Percentiles rank a stretch among this genome's conserved stretches.
phyloP scores from a whole-genome alignment of 2,329 filamentous ascomycete genomes.

The Epichloe typhina region DNA sequence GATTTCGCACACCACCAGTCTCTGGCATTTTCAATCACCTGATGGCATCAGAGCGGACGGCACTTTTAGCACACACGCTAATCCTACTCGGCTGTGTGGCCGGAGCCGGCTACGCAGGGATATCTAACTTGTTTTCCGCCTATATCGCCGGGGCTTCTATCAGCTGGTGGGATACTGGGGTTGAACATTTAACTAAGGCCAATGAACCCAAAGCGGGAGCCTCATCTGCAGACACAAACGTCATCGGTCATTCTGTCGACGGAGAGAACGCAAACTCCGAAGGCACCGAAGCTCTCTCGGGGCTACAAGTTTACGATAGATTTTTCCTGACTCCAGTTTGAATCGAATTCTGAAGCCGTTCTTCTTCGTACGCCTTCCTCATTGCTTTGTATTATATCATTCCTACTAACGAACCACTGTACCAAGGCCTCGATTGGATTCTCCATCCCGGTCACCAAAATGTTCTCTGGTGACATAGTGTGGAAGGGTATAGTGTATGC shows the following conservation, averaged over 20 bases:
- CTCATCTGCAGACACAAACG: background rate
- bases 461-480: slow-evolving; percentile 50
- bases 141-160: slow-evolving; percentile 47
- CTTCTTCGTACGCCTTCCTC: slow-evolving; percentile 45
- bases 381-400: too few relatives aligned
- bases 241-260: background rate
- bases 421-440: slow-evolving; percentile 49
- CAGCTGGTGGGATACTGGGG: slow-evolving; percentile 43
- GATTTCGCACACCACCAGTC: slow-evolving; percentile 10
- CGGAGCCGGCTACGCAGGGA: slow-evolving; percentile 44
- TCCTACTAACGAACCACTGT: background rate
- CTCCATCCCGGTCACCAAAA: slow-evolving; percentile 57
- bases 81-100: slow-evolving; percentile 36
- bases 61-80: slow-evolving; percentile 32
- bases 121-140: slow-evolving; percentile 48
- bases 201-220: background rate
- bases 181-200: slow-evolving; percentile 10
- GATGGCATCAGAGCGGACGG: slow-evolving; percentile 19
- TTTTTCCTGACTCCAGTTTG: slow-evolving; percentile 27
- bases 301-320: slow-evolving; percentile 20
- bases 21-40: slow-evolving; percentile 12
- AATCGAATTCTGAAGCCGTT: slow-evolving; percentile 50
- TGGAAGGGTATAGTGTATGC: slow-evolving; percentile 66
- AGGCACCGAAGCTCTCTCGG: background rate
- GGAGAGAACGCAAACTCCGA: background rate